Evolutionary conservation across 345 rosid genomes (phyloP).

Genomic region (Salix arbutifolia): DNA sequence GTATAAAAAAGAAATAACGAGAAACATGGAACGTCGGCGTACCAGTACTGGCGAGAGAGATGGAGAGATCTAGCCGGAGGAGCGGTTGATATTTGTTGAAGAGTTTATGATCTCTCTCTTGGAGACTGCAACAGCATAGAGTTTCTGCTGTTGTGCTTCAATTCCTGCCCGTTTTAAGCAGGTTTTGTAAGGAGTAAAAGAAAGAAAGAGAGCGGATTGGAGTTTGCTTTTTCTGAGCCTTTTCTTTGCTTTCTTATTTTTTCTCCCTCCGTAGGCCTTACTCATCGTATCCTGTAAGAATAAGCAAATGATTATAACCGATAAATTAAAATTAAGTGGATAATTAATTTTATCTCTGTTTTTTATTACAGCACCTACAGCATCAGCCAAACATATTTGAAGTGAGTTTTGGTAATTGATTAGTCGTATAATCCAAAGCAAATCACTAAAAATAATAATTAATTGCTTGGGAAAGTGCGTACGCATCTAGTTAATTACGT

Average conservation of each 20-base stretch:
- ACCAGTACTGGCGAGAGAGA: conserved; percentile 11
- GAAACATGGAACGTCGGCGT: not conserved
- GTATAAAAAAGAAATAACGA: not conserved
- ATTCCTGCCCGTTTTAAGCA: not conserved
- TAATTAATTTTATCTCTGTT: too few species aligned
- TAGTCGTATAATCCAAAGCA: too few species aligned
- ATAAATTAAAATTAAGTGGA: too few species aligned
- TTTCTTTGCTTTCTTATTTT: conserved; percentile 15
- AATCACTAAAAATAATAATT: too few species aligned
- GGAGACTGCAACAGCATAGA: conserved; percentile 13
- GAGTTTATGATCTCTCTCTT: conserved; percentile 17
- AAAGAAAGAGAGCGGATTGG: conserved; percentile 1
- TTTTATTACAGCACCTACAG: too few species aligned
- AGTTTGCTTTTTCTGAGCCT: not conserved
- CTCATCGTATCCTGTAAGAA: conserved; percentile 11
- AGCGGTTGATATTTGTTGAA: conserved; percentile 18
- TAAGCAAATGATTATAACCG: too few species aligned
- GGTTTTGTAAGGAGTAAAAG: conserved; percentile 12
- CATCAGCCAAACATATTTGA: too few species aligned
- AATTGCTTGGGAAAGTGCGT: too few species aligned
- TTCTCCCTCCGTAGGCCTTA: conserved; percentile 56
- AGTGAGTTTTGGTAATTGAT: too few species aligned
- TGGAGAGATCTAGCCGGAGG: conserved; percentile 18
- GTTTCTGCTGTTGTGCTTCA: not conserved
- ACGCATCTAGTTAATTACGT: too few species aligned